Conservation (phyloP, 2,329 filamentous ascomycete genomes). For the Tolypocladium album region DNA sequence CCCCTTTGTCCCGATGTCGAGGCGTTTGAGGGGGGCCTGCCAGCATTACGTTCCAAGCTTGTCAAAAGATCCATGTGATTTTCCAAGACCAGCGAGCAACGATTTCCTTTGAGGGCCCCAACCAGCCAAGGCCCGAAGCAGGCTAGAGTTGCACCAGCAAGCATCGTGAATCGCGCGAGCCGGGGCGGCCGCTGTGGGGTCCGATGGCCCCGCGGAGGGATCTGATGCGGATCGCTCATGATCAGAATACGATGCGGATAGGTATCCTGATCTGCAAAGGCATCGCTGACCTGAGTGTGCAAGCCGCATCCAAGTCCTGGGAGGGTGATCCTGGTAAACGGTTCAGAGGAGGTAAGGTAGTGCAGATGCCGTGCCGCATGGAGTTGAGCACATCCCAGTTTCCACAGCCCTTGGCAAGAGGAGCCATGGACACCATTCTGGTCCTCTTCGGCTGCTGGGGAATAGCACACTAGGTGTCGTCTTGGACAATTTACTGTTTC, state of each 20-base stretch:
- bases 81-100: not conserved
- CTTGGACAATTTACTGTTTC: not conserved
- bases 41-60: not conserved
- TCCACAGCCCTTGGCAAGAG: not conserved
- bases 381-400: not conserved
- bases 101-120: not conserved
- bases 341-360: too few relatives aligned
- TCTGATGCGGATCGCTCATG: not conserved
- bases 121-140: not conserved
- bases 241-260: not conserved
- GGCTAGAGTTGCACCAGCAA: not conserved
- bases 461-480: not conserved
- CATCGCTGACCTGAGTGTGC: not conserved
- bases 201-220: not conserved
- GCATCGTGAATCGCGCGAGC: not conserved
- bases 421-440: not conserved
- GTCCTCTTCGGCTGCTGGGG: not conserved
- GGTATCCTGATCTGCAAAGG: not conserved
- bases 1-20: not conserved
- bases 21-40: not conserved
- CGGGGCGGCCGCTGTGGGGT: not conserved
- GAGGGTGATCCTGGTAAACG: not conserved
- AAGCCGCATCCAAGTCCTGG: not conserved
- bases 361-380: not conserved
- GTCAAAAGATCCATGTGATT: not conserved